Percentiles rank a stretch among this genome's conserved stretches.
Conservation (phyloP, 2,329 filamentous ascomycete species). For the Pseudogymnoascus sp. region DNA sequence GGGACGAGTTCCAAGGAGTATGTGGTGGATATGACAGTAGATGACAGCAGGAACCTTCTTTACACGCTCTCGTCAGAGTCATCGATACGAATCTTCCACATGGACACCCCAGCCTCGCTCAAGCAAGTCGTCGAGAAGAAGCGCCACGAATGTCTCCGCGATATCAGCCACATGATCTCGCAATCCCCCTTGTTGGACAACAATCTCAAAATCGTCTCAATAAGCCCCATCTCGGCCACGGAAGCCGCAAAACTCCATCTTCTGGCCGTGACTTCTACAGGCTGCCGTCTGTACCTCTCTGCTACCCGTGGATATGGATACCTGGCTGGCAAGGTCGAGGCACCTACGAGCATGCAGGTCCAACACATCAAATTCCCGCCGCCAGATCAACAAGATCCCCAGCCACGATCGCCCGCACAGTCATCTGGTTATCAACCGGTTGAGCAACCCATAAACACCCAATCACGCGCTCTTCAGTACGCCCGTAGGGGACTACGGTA, state of each 20-base stretch:
- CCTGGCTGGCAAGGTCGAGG: slow-evolving; percentile 42
- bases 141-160: slow-evolving; percentile 50
- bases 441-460: slow-evolving; percentile 24
- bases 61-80: slow-evolving; percentile 86
- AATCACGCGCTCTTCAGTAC: slow-evolving; percentile 39
- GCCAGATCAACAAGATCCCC: slow-evolving; percentile 29
- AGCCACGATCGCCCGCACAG: slow-evolving; percentile 21
- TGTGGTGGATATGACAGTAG: slow-evolving; percentile 72
- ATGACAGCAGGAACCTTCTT: slow-evolving; percentile 78
- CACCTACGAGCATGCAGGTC: slow-evolving; percentile 94
- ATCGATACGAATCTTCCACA: slow-evolving; percentile 84
- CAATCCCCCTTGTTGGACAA: slow-evolving; percentile 62
- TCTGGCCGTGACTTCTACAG: slow-evolving; percentile 82
- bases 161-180: slow-evolving; percentile 78
- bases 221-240: slow-evolving; percentile 71
- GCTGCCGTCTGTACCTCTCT: slow-evolving; percentile 85
- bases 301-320: slow-evolving; percentile 67
- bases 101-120: slow-evolving; percentile 57
- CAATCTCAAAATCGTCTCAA: slow-evolving; percentile 66
- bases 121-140: slow-evolving; percentile 56
- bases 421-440: slow-evolving; percentile 19
- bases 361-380: slow-evolving; percentile 94
- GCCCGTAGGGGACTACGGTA: slow-evolving; percentile 53
- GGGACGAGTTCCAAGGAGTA: slow-evolving; percentile 47
- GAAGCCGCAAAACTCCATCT: slow-evolving; percentile 80